Conservation (phyloP, 345 rosid genomes). For the Eutrema yunnanense region DNA sequence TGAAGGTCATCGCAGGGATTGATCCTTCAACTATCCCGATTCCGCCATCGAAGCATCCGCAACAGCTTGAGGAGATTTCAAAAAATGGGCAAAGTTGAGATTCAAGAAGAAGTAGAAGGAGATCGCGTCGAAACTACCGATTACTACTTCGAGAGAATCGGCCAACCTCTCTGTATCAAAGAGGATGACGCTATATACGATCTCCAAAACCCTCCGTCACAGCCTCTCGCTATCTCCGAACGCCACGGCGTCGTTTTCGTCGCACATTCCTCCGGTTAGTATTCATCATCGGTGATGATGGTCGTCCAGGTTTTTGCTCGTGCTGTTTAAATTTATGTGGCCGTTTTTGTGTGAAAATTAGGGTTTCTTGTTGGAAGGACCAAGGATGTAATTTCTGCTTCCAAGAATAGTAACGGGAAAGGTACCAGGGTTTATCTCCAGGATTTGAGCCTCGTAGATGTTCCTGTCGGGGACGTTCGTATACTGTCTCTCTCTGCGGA, state of each 20-base stretch:
- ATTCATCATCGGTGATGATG: background rate
- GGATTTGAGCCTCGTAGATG: constrained; percentile 59
- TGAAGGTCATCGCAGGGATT: too few relatives aligned
- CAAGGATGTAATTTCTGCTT: constrained; percentile 62
- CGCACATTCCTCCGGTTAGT: constrained; percentile 67
- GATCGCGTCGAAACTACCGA: constrained; percentile 44
- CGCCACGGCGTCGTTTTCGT: constrained; percentile 46
- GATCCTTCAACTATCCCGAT: background rate
- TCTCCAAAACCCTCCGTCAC: constrained; percentile 51
- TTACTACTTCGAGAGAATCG: constrained; percentile 67
- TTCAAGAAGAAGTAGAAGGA: constrained; percentile 59
- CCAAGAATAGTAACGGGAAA: constrained; percentile 40
- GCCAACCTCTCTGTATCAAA: constrained; percentile 50
- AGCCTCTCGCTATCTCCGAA: constrained; percentile 71
- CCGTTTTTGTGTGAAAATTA: constrained; percentile 24
- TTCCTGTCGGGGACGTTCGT: constrained; percentile 45
- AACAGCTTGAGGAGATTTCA: background rate
- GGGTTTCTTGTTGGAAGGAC: constrained; percentile 83
- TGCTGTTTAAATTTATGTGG: background rate
- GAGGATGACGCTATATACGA: constrained; percentile 36
- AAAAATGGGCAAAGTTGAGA: constrained; percentile 33
- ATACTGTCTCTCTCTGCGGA: constrained; percentile 61
- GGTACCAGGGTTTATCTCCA: constrained; percentile 36
- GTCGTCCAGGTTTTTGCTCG: background rate
- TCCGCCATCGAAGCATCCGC: constrained; percentile 1